Base-by-base conservation (phyloP, 371 early-diverging fungal genomes). In the Actinomortierella ambigua region DNA sequence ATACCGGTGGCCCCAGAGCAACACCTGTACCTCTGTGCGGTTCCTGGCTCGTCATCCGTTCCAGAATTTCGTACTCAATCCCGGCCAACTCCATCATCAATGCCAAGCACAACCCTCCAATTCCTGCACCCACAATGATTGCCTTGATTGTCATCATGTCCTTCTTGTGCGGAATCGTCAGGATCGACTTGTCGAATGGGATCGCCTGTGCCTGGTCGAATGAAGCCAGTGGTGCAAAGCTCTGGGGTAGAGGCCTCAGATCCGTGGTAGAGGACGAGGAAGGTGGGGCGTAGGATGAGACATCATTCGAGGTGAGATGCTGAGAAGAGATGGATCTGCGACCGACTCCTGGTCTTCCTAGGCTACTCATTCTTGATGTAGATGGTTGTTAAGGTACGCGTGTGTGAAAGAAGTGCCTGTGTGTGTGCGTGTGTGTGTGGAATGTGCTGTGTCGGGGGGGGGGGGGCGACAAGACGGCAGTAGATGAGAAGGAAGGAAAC, bases 111-210 rank as follows among this genome's bases (percentile, higher is more conserved):
- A 71, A 59, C 7, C 71, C 71, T 8, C 62, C 50, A 28, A 71
- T 62, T 4, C 71, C 66, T 1, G 55, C 71, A 1, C 71, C 71
- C 11, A 71, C 71, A 23, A 71, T 71, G 53, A 71, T 15, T 27
- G 71, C 71, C 55, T 71, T 71, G 54, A 65, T 2, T 1, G 66
- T 44, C 39, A 40, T 65, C 52, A 55, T 47, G 42, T 65, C 60
- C 17, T 40, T 47, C 17, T 54, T 57, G 46, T 71, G 71, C 6
- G 71, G 55, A 51, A 71, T 71, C 23, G 71, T 71, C 39, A 71
- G 71, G 55, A 71, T 65, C 29, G 71, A 71, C 56, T 59, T 65
- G 56, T 71, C 71, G 26, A 71, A 71, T 28, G 71, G 71, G 17
- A 65, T 53, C 46, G 66, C 66, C 1, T 50, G 47, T 11, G 62